Percentiles rank a stretch among this genome's conserved stretches.
Evolutionary conservation across 2,329 filamentous ascomycete species (phyloP).

Genomic region (Aureobasidium sp.): DNA sequence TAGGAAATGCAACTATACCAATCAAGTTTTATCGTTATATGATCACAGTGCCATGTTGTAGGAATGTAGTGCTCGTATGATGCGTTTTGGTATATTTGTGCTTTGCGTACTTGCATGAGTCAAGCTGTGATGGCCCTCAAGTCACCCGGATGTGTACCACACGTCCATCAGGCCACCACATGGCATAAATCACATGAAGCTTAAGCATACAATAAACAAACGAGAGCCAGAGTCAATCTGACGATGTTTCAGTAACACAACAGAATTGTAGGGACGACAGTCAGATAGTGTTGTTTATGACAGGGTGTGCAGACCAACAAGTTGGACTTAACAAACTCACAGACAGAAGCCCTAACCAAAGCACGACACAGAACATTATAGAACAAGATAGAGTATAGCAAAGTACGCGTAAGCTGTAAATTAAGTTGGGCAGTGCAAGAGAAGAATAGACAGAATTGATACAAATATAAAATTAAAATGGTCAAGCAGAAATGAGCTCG

Average conservation of each 20-base stretch:
- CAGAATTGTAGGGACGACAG: neutral
- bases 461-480: neutral
- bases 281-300: neutral
- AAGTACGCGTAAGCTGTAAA: neutral
- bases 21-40: neutral
- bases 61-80: neutral
- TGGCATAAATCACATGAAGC: neutral
- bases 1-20: neutral
- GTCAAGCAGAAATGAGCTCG: conserved; percentile 1
- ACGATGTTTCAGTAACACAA: neutral
- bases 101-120: too few species aligned
- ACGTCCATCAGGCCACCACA: neutral
- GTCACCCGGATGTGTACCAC: neutral
- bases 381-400: neutral
- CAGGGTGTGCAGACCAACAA: neutral
- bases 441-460: neutral
- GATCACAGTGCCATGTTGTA: neutral
- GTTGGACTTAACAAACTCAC: neutral
- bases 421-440: neutral
- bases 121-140: too few species aligned
- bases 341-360: neutral
- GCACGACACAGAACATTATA: neutral
- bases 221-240: neutral
- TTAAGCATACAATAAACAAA: neutral
- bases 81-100: neutral